Conservation (phyloP, 1,139 yeast species). For the Schwanniomyces etchellsii region DNA sequence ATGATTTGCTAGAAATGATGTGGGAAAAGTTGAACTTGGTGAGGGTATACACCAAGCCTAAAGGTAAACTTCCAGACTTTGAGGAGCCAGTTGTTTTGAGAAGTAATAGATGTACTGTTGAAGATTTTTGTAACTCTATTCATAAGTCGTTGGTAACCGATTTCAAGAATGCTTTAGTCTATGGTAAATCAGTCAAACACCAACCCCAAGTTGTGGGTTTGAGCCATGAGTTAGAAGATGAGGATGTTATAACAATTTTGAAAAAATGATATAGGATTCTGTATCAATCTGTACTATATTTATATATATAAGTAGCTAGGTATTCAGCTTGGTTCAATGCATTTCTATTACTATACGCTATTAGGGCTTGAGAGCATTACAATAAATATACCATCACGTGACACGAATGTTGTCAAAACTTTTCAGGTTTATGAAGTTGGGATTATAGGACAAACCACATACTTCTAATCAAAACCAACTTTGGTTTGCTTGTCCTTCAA, state of each 20-base stretch:
- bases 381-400: not conserved
- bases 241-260: constrained; percentile 93
- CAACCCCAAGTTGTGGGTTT: constrained; percentile 97
- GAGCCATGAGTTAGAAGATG: constrained; percentile 77
- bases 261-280: constrained; percentile 46
- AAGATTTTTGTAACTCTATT: constrained; percentile 93
- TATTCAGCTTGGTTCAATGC: not conserved
- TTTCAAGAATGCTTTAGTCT: constrained; percentile 87
- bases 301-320: constrained; percentile 1
- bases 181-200: constrained; percentile 90
- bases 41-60: constrained; percentile 95
- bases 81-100: constrained; percentile 90
- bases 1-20: constrained; percentile 88
- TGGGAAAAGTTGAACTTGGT: constrained; percentile 89
- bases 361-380: not conserved
- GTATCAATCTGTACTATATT: constrained; percentile 3
- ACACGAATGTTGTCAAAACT: not conserved
- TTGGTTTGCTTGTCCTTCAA: no score
- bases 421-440: not conserved
- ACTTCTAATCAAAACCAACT: no score
- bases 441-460: no score
- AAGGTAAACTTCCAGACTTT: constrained; percentile 91
- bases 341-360: not conserved
- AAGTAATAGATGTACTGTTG: constrained; percentile 76
- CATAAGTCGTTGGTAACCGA: constrained; percentile 92